A percentile compares a stretch with the other conserved stretches of the same genome.
These are phyloP conservation scores for Mortierella sp. DNA, from an alignment of 371 early-diverging fungal genomes.

Conservation along the genomic window DNA sequence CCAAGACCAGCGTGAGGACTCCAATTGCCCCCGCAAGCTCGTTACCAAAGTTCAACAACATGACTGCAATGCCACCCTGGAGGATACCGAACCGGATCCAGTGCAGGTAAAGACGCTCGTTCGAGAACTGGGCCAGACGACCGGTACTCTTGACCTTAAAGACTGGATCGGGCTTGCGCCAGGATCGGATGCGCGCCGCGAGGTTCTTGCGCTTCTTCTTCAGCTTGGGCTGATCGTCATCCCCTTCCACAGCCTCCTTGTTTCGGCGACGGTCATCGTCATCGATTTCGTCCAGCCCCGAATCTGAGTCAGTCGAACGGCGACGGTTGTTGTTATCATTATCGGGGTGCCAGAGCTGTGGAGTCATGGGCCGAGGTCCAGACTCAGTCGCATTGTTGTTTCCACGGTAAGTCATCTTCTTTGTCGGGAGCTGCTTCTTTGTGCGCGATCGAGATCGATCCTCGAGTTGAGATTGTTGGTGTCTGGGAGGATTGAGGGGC, in stretches of 20 bases:
- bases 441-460: constrained; percentile 8
- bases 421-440: constrained; percentile 8
- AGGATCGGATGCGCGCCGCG: constrained; percentile 18
- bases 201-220: constrained; percentile 40
- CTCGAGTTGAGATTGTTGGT: neutral
- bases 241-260: neutral
- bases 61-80: constrained; percentile 35
- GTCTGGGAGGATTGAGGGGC: constrained; percentile 25
- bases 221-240: constrained; percentile 3
- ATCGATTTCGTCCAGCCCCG: constrained; percentile 8
- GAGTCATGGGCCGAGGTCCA: constrained; percentile 25
- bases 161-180: constrained; percentile 7
- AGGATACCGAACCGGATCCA: constrained; percentile 49
- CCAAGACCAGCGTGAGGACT: constrained; percentile 28
- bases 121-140: constrained; percentile 47
- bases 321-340: constrained; percentile 17
- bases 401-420: constrained; percentile 2
- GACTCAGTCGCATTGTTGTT: constrained; percentile 7
- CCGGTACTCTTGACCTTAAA: constrained; percentile 29
- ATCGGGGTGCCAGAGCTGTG: constrained; percentile 54
- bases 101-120: constrained; percentile 53
- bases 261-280: constrained; percentile 14
- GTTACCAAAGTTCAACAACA: constrained; percentile 35
- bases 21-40: constrained; percentile 23
- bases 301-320: neutral